These are phyloP conservation scores for Setaria viridis DNA, from an alignment of 202 grass and related monocot genomes.

Conservation along the genomic window DNA sequence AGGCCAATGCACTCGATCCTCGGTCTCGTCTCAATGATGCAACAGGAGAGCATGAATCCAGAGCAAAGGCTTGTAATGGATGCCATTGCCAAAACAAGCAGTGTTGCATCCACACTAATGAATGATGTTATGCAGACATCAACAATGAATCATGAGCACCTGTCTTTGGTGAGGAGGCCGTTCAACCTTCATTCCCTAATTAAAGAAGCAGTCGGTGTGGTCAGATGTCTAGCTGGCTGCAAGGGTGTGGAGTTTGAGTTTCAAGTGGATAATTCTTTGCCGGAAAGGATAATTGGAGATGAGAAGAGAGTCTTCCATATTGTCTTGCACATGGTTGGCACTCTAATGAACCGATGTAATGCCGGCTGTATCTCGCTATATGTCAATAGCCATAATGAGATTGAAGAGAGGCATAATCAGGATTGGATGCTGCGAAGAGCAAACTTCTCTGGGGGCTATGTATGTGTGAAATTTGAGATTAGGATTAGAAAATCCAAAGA, in stretches of 20 bases:
- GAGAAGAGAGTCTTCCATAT: conserved; percentile 98
- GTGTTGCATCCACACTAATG: conserved; percentile 82
- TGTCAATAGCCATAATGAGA: conserved; percentile 63
- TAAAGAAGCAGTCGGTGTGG: conserved; percentile 80
- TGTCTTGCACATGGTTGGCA: conserved; percentile 91
- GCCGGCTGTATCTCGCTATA: conserved; percentile 66
- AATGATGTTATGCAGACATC: conserved; percentile 88
- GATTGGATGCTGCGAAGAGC: conserved; percentile 78
- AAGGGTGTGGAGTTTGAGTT: conserved; percentile 74
- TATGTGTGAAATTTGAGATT: conserved; percentile 86
- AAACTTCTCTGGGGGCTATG: conserved; percentile 73
- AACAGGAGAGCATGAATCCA: conserved; percentile 77
- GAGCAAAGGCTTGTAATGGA: conserved; percentile 87
- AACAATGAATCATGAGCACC: conserved; percentile 57
- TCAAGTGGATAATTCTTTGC: conserved; percentile 72
- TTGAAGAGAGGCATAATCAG: conserved; percentile 68
- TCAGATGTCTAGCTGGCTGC: conserved; percentile 78
- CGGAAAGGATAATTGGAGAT: conserved; percentile 79
- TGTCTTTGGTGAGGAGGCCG: conserved; percentile 79
- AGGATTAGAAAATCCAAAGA: conserved; percentile 56
- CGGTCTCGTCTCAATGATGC: conserved; percentile 90
- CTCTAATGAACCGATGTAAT: conserved; percentile 62
- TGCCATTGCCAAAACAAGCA: conserved; percentile 74
- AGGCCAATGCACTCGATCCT: conserved; percentile 89
- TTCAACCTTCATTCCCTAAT: conserved; percentile 76